These are phyloP conservation scores for Beauveria pseudobassiana DNA, from an alignment of 2,329 filamentous ascomycete species.

Conservation along the genomic window DNA sequence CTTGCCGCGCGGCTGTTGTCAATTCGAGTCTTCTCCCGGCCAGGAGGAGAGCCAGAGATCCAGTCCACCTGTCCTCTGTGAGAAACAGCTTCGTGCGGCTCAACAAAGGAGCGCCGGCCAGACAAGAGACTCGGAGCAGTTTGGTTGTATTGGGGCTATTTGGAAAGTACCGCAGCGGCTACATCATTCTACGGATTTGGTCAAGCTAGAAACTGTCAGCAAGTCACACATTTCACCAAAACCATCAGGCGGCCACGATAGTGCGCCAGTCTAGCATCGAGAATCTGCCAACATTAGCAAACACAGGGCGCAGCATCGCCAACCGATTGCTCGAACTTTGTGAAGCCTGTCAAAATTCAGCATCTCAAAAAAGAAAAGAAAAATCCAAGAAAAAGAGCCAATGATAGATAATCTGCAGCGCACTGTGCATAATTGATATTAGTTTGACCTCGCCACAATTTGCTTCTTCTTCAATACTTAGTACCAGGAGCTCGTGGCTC, in stretches of 20 bases:
- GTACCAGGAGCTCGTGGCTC: conserved; percentile 2
- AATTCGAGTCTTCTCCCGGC: too few relatives aligned
- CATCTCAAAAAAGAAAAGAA: neutral
- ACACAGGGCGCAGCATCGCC: neutral
- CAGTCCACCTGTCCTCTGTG: too few relatives aligned
- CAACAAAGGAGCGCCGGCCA: too few relatives aligned
- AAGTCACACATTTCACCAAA: neutral
- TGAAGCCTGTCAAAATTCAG: conserved; percentile 5
- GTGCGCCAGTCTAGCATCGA: neutral
- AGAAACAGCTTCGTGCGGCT: too few relatives aligned
- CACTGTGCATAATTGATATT: conserved; percentile 10
- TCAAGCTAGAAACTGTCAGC: too few relatives aligned
- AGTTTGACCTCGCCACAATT: neutral
- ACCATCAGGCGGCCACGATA: neutral
- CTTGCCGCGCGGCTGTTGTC: too few relatives aligned
- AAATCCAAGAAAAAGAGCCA: neutral
- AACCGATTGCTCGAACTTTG: neutral
- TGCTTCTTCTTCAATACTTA: conserved; percentile 4
- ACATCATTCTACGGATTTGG: too few relatives aligned
- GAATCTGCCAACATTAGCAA: conserved; percentile 9
- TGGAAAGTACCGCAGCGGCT: too few relatives aligned
- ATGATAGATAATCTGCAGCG: neutral
- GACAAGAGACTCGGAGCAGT: too few relatives aligned
- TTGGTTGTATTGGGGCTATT: too few relatives aligned
- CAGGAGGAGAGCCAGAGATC: too few relatives aligned